phyloP scores from a whole-genome alignment of 768 basidiomycete genomes.

The Pulveroboletus sp. region DNA sequence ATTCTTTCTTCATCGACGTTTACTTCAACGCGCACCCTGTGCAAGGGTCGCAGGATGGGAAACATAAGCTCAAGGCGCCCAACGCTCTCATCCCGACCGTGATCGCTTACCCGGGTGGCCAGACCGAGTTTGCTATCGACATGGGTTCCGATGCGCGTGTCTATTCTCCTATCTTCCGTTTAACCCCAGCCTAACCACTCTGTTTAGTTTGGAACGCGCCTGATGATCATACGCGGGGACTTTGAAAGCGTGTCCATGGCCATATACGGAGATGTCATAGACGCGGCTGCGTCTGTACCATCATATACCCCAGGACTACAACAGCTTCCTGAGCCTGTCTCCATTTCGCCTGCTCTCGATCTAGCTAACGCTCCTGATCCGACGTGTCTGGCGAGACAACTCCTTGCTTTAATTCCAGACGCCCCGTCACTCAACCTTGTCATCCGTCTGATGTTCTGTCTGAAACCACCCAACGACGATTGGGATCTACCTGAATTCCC shows the following conservation, averaged over 20 bases:
- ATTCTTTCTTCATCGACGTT: constrained; percentile 67
- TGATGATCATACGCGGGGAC: constrained; percentile 77
- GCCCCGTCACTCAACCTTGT: constrained; percentile 61
- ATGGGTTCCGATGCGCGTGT: constrained; percentile 62
- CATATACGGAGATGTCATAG: constrained; percentile 52
- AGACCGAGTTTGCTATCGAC: constrained; percentile 60
- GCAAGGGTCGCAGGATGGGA: constrained; percentile 37
- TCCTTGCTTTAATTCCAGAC: constrained; percentile 58
- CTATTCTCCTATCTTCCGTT: not conserved
- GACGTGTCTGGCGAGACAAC: constrained; percentile 52
- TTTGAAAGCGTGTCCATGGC: constrained; percentile 48
- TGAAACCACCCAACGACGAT: constrained; percentile 74
- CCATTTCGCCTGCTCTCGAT: constrained; percentile 52
- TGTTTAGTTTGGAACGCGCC: constrained; percentile 61
- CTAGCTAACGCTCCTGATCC: constrained; percentile 59
- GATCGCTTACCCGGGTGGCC: constrained; percentile 67
- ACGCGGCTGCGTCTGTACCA: constrained; percentile 32
- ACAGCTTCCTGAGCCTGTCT: constrained; percentile 29
- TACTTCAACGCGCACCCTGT: constrained; percentile 70
- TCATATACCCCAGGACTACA: constrained; percentile 42
- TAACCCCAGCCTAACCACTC: constrained; percentile 1
- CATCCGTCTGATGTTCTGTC: constrained; percentile 70
- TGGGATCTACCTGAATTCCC: constrained; percentile 77
- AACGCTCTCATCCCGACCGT: constrained; percentile 71
- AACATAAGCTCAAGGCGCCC: constrained; percentile 57